These are phyloP conservation scores for Microbotryum lychnidis-dioicae DNA, from an alignment of 1,284 basidiomycete species.

Conservation along the genomic window DNA sequence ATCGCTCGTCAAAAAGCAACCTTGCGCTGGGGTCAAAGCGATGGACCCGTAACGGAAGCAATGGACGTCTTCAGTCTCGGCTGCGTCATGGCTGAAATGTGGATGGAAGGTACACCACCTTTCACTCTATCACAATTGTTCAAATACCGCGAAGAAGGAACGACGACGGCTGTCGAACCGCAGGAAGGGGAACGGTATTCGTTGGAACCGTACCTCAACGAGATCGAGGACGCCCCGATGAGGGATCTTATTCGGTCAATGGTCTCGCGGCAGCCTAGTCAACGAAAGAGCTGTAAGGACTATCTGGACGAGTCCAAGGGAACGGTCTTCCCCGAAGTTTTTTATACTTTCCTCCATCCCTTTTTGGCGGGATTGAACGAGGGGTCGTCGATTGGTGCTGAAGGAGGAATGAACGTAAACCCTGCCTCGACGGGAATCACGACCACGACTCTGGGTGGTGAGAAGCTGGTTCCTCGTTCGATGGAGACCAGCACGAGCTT, in stretches of 20 bases:
- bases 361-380: conserved; percentile 65
- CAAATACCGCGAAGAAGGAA: conserved; percentile 64
- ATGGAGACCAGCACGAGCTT: conserved; percentile 33
- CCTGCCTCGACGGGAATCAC: too few species aligned
- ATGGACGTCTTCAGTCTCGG: conserved; percentile 98
- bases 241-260: conserved; percentile 75
- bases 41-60: conserved; percentile 79
- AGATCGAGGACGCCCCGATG: conserved; percentile 72
- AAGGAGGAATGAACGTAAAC: neutral
- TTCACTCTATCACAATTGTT: conserved; percentile 94
- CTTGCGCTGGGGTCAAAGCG: conserved; percentile 47
- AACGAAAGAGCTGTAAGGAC: conserved; percentile 73
- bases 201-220: conserved; percentile 62
- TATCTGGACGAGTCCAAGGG: conserved; percentile 71
- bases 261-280: conserved; percentile 69
- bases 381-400: neutral
- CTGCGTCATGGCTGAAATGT: conserved; percentile 93
- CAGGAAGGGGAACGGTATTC: conserved; percentile 52
- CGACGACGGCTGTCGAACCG: too few species aligned
- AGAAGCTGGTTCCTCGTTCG: too few species aligned
- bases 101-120: conserved; percentile 84
- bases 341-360: conserved; percentile 88
- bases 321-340: conserved; percentile 77
- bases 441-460: too few species aligned
- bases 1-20: conserved; percentile 42